Evolutionary conservation across 768 basidiomycete genomes (phyloP).

Genomic region (Podaxis pistillaris): DNA sequence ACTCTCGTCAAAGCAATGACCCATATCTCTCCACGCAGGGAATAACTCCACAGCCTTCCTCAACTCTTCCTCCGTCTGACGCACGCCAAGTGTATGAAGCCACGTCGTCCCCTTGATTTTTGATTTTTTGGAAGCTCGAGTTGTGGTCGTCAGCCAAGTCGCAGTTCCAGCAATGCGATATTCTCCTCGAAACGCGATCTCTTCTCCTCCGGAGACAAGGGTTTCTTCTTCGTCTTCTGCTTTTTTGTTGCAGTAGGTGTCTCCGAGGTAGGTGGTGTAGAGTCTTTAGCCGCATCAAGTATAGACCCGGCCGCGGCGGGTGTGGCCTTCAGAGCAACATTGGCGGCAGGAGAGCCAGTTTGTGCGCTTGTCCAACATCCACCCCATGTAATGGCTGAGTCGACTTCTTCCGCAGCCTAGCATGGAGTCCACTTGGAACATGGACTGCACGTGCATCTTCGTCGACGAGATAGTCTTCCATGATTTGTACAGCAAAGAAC

Average conservation of each 20-base stretch:
- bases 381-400: too few species aligned
- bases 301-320: neutral
- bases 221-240: conserved; percentile 17
- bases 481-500: too few species aligned
- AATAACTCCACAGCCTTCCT: conserved; percentile 43
- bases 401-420: too few species aligned
- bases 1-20: conserved; percentile 33
- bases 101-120: conserved; percentile 47
- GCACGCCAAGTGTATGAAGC: conserved; percentile 49
- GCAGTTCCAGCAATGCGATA: conserved; percentile 32
- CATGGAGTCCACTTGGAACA: too few species aligned
- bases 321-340: neutral
- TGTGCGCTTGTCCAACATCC: neutral
- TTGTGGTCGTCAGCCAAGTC: conserved; percentile 38
- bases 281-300: neutral
- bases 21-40: conserved; percentile 47
- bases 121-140: conserved; percentile 33
- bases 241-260: neutral
- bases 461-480: too few species aligned
- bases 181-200: conserved; percentile 33
- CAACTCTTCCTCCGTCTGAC: conserved; percentile 48
- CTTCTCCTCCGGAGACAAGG: conserved; percentile 30
- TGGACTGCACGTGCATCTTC: too few species aligned
- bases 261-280: conserved; percentile 13
- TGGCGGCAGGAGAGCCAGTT: too few species aligned